phyloP scores from a whole-genome alignment of 2,329 filamentous ascomycete genomes.

The Xylariales sp. region DNA sequence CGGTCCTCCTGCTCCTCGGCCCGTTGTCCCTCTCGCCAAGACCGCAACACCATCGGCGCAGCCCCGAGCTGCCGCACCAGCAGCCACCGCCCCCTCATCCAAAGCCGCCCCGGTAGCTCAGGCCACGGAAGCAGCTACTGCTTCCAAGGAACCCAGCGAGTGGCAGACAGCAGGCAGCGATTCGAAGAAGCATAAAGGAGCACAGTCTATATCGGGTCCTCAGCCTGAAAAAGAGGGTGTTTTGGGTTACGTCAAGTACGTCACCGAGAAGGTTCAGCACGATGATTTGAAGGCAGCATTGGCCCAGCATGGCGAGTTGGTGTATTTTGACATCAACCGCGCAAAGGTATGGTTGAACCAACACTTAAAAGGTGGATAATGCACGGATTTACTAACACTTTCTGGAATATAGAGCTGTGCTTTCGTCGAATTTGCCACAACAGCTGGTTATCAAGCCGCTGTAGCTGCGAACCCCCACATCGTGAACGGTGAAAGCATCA shows the following conservation, averaged over 20 bases:
- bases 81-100: conserved; percentile 33
- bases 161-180: conserved; percentile 89
- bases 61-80: conserved; percentile 48
- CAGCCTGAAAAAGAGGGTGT: conserved; percentile 69
- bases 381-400: conserved; percentile 17
- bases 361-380: no score
- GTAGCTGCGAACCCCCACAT: conserved; percentile 79
- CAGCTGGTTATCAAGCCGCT: conserved; percentile 78
- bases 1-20: conserved; percentile 49
- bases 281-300: conserved; percentile 68
- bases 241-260: conserved; percentile 92
- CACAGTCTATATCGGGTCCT: conserved; percentile 57
- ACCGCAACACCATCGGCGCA: conserved; percentile 51
- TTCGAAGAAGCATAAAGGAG: conserved; percentile 77
- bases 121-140: conserved; percentile 26
- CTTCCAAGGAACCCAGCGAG: conserved; percentile 59
- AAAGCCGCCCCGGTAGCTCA: conserved; percentile 39
- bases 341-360: conserved; percentile 67
- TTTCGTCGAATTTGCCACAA: conserved; percentile 86
- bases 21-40: conserved; percentile 54
- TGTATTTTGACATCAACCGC: conserved; percentile 74
- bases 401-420: conserved; percentile 88
- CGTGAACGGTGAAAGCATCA: conserved; percentile 76
- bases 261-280: conserved; percentile 80
- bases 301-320: conserved; percentile 65